Conservation (phyloP, 306 rosid genomes). For the Rubus idaeus region DNA sequence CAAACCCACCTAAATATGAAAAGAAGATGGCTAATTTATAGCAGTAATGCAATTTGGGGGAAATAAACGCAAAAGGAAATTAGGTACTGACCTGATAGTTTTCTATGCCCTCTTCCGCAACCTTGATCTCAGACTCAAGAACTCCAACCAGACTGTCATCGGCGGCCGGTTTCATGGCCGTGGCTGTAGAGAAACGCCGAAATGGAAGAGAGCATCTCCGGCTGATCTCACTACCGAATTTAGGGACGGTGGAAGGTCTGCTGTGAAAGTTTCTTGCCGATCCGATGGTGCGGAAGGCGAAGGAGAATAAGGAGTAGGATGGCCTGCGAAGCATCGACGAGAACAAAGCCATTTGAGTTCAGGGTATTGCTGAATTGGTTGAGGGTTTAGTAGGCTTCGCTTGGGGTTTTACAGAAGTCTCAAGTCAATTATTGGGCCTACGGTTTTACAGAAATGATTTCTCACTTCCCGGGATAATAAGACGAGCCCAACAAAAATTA, state of each 20-base stretch:
- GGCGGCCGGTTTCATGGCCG: conserved; percentile 28
- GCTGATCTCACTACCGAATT: conserved; percentile 21
- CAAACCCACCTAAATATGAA: neutral
- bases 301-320: conserved; percentile 45
- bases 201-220: conserved; percentile 34
- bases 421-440: neutral
- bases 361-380: neutral
- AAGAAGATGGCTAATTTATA: neutral
- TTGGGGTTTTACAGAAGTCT: neutral
- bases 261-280: conserved; percentile 53
- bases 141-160: conserved; percentile 38
- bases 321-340: conserved; percentile 65
- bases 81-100: conserved; percentile 13
- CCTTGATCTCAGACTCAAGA: conserved; percentile 57
- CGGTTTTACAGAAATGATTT: too few species aligned
- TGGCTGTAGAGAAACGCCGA: conserved; percentile 41
- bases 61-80: neutral
- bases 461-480: too few species aligned
- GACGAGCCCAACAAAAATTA: neutral
- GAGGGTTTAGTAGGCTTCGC: conserved; percentile 6
- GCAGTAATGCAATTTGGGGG: neutral
- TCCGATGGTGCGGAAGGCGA: conserved; percentile 34
- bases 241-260: conserved; percentile 32
- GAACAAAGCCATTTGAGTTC: conserved; percentile 50
- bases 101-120: conserved; percentile 41